Evolutionary conservation across 805 yeast species (phyloP), one percentile per base, ranked within the genome.

Genomic region (Kodamaea hsintzibuensis): DNA sequence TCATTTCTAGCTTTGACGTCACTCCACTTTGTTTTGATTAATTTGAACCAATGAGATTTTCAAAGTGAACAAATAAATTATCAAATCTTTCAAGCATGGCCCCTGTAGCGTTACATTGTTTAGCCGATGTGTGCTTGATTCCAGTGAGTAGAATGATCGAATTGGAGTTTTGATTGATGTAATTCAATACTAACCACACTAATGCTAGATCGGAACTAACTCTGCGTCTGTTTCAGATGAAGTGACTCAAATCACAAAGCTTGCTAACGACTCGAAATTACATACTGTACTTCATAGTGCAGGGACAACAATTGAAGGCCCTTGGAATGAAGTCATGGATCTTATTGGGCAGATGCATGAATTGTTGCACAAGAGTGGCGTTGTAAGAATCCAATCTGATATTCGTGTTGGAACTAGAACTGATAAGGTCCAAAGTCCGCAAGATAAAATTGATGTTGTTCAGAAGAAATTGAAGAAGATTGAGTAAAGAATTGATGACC

Each of bases 281-380:
- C 77, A 84, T 49, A 83, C 86, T 57, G 83, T 89, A 1, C 73
- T 91, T 55, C 97, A 91, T 70, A 87, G 96, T 60, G 97, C 97
- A 2, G 97, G 97, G 2, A 91, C 97, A 6, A 90, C 97, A 1
- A 84, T 88, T 60, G 88, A 88, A 62, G 97, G 97, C 1, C 91
- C 91, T n/a, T 91, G 97, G 97, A 83, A 84, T 62, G 91, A 88
- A 52, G 97, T 91, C 1, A 86, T 85, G 83, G 82, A 78, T 35
- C 71, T 89, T 51, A 86, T 91, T 61, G 97, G 97, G 7, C 80
- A 82, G 60, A 72, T 90, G 61, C 97, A 91, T 64, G 85, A 86
- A 63, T 74, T 75, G 45, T 80, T 89, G 51, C 97, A 91, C 63
- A 77, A 77, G 3, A 75, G 81, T 59, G 96, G 96, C 1, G 83